Evolutionary conservation across 2,329 filamentous ascomycete species (phyloP), one percentile per base, ranked within the genome.

Genomic region (Claviceps maximensis): DNA sequence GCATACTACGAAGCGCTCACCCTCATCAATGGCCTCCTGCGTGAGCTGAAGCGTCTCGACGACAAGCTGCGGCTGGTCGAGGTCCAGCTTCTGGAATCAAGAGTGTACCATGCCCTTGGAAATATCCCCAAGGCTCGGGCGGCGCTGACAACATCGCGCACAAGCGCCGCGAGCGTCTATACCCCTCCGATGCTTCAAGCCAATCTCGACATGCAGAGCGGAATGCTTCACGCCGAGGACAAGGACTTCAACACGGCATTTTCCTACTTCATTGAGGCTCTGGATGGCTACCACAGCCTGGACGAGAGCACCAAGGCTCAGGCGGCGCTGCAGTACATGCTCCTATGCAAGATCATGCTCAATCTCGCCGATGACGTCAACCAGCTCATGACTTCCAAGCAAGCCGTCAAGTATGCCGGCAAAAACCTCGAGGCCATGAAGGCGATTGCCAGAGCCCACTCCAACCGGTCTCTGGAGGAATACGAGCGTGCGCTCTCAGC

Each of bases 261-360:
- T 71, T 96, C 90, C 49, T 98, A 98, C 78, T 98, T 98, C 71
- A 97, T 98, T 70, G 93, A 98, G 74, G 93, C 94, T 2, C 82
- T 98, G 58, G 93, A 98, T 67, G 93, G 93, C 56, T 98, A 97
- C 71, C 89, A 93, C 72, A 84, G 85, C 47, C 89, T 95, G 69
- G 93, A 98, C 60, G 89, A 95, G 67, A 75, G 83, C 41, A 74
- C 78, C 58, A 89, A 90, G 71, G 93, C 94, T n/a, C 94, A 91
- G n/a, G 88, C 91, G 13, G 89, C 93, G 12, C 77, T 98, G 59
- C 93, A 98, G 75, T 98, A 98, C 77, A 98, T 98, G 93, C 81
- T 98, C 52, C 83, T 98, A 38, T 97, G 93, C 83, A 98, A 98
- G 77, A 93, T 98, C 70, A 98, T 98, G 94, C 79, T 98, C 61